Percentiles rank a stretch among this genome's conserved stretches.
Evolutionary conservation across 305 asterid genomes (phyloP).

Genomic region (Solanum hybrid): DNA sequence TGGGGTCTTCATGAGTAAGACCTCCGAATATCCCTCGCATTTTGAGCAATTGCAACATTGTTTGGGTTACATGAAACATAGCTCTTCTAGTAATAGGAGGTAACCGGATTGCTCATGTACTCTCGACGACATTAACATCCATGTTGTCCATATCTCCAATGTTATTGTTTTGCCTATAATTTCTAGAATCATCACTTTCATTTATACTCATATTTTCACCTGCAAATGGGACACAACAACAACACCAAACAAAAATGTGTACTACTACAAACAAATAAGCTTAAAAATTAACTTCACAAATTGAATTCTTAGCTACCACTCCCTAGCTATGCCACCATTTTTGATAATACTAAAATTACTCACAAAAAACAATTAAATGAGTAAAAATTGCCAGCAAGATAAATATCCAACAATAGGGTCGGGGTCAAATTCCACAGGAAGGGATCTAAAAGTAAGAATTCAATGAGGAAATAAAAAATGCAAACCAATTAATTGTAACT

Average conservation of each 20-base stretch:
- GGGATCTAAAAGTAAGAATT: background rate
- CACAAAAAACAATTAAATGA: background rate
- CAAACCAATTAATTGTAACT: background rate
- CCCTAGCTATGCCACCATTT: background rate
- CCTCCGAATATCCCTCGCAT: background rate
- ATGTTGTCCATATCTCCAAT: background rate
- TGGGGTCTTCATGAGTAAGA: background rate
- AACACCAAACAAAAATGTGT: background rate
- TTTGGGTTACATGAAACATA: background rate
- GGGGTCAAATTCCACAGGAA: background rate
- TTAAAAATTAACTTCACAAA: background rate
- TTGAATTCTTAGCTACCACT: background rate
- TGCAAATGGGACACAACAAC: background rate
- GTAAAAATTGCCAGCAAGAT: background rate
- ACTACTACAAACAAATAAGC: background rate
- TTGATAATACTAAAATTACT: background rate
- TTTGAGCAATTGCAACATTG: background rate
- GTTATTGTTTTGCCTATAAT: background rate
- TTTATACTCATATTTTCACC: background rate
- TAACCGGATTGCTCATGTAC: background rate
- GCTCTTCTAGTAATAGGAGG: background rate
- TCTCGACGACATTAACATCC: background rate
- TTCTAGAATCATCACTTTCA: background rate
- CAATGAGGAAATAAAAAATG: background rate
- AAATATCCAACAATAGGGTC: background rate